A percentile compares a stretch with the other conserved stretches of the same genome.
phyloP scores from a whole-genome alignment of 1,284 basidiomycete genomes.

The Retiboletus flavoniger region DNA sequence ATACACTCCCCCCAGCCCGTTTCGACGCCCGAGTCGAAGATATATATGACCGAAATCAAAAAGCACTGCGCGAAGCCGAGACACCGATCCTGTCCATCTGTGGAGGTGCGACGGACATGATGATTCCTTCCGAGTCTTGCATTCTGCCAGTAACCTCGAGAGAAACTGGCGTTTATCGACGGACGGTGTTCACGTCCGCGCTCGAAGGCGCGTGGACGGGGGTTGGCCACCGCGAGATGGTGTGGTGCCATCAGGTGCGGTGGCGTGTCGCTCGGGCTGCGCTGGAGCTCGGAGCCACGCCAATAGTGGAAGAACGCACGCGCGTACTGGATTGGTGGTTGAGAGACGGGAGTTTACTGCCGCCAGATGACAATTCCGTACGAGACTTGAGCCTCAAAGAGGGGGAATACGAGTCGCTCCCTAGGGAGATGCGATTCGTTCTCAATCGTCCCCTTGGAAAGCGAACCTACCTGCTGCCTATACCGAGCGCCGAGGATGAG shows the following conservation, averaged over 20 bases:
- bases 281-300: constrained; percentile 59
- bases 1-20: constrained; percentile 83
- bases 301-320: constrained; percentile 32
- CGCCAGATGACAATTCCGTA: constrained; percentile 21
- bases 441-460: constrained; percentile 46
- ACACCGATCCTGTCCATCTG: constrained; percentile 84
- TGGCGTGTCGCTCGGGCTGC: constrained; percentile 81
- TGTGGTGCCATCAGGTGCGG: constrained; percentile 98
- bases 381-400: constrained; percentile 13
- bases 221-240: constrained; percentile 94
- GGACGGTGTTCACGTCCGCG: constrained; percentile 83
- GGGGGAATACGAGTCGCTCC: constrained; percentile 38
- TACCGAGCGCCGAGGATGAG: constrained; percentile 27
- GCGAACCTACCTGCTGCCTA: constrained; percentile 51
- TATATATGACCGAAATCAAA: constrained; percentile 59
- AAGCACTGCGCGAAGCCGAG: constrained; percentile 38
- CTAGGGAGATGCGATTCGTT: constrained; percentile 39
- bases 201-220: constrained; percentile 92
- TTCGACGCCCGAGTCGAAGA: constrained; percentile 79
- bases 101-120: constrained; percentile 89
- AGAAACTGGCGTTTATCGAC: constrained; percentile 43
- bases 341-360: constrained; percentile 53
- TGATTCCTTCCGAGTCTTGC: constrained; percentile 92
- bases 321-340: constrained; percentile 61
- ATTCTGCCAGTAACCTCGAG: constrained; percentile 47